Evolutionary conservation across 352 stramenopile genomes (phyloP).

Genomic region (Salisapilia sapeloensis): DNA sequence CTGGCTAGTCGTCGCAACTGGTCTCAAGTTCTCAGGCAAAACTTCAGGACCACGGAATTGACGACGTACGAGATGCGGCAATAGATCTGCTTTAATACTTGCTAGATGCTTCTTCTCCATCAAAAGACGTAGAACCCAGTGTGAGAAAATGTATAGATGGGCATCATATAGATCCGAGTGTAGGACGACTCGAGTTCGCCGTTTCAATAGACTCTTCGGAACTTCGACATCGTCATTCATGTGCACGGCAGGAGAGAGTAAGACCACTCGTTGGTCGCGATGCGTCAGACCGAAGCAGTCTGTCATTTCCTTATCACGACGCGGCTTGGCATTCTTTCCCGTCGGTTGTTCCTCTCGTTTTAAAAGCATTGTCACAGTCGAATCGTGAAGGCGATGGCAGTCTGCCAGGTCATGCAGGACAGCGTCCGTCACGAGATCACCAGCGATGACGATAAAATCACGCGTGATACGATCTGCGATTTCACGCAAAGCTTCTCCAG

Average conservation of each 20-base stretch:
- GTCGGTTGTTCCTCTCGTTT: constrained; percentile 26
- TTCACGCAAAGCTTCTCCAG: constrained; percentile 45
- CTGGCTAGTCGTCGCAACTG: constrained; percentile 22
- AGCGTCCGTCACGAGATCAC: constrained; percentile 62
- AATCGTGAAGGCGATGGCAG: constrained; percentile 69
- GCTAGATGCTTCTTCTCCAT: constrained; percentile 73
- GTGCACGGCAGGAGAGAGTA: constrained; percentile 53
- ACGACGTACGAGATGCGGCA: constrained; percentile 55
- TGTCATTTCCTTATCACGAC: constrained; percentile 65
- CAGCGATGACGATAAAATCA: constrained; percentile 69
- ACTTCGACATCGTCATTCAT: constrained; percentile 73
- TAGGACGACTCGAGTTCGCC: constrained; percentile 46
- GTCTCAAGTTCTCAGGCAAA: constrained; percentile 29
- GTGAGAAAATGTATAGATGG: constrained; percentile 76
- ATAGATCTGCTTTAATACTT: constrained; percentile 69
- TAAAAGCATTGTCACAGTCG: constrained; percentile 69
- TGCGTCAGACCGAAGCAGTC: constrained; percentile 61
- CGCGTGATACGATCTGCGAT: constrained; percentile 62
- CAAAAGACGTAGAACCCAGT: constrained; percentile 64
- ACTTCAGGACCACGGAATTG: constrained; percentile 55
- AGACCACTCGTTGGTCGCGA: constrained; percentile 48
- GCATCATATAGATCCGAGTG: constrained; percentile 68
- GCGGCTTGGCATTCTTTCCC: constrained; percentile 44
- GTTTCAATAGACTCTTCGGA: constrained; percentile 58
- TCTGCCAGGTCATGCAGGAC: constrained; percentile 69